Conservation (phyloP, 306 rosid genomes). For the Medicago arabica region DNA sequence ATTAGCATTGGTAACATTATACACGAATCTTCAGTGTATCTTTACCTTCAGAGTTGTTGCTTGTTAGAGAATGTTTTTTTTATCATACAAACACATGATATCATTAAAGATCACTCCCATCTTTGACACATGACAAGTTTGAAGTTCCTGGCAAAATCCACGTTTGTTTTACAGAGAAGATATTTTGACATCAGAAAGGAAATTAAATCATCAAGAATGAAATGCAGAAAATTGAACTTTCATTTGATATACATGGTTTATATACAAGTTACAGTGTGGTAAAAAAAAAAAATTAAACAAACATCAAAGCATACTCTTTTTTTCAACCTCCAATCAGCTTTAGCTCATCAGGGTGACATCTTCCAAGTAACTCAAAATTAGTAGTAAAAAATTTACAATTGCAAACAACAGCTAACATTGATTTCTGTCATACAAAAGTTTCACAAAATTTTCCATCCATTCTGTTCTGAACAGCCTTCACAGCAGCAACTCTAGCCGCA, state of each 20-base stretch:
- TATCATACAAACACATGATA: conserved; percentile 11
- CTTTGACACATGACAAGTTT: conserved; percentile 17
- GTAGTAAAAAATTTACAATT: conserved; percentile 68
- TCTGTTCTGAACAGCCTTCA: conserved; percentile 93
- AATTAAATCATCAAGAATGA: conserved; percentile 15
- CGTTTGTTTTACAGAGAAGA: background rate
- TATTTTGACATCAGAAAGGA: too few species aligned
- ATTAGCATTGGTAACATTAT: conserved; percentile 15
- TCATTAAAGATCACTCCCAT: conserved; percentile 4
- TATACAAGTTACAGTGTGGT: conserved; percentile 77
- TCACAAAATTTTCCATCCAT: conserved; percentile 93
- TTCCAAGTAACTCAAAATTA: conserved; percentile 59
- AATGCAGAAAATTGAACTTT: conserved; percentile 47
- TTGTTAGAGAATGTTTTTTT: background rate
- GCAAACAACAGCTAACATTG: conserved; percentile 47
- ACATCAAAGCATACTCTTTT: conserved; percentile 50
- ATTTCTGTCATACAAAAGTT: conserved; percentile 52
- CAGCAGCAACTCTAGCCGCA: conserved; percentile 98
- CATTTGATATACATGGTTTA: conserved; percentile 74
- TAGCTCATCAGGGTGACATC: conserved; percentile 72
- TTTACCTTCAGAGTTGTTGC: conserved; percentile 21
- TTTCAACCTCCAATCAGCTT: conserved; percentile 77
- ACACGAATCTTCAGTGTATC: conserved; percentile 1
- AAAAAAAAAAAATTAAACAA: conserved; percentile 36
- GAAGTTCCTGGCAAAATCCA: background rate